Percentiles rank a stretch among this genome's conserved stretches.
phyloP scores from a whole-genome alignment of 2,329 filamentous ascomycete genomes.

The Pezicula carpinea region DNA sequence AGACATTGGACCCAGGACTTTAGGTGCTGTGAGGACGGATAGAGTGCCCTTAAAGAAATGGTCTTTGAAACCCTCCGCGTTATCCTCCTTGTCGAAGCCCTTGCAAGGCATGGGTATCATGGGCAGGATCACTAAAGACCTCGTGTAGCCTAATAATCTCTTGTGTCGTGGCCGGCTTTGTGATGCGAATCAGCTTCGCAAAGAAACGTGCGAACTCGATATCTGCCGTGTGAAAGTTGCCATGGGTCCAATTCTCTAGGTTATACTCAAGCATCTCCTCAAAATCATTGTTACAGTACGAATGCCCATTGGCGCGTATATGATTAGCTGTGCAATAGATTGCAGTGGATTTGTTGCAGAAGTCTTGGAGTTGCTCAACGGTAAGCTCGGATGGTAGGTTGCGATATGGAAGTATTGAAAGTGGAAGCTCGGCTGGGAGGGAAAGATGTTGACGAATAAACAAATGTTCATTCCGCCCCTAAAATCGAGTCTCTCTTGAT shows the following conservation, averaged over 20 bases:
- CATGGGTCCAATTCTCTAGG: neutral
- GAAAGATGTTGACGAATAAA: neutral
- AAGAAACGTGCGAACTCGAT: neutral
- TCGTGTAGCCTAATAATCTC: neutral
- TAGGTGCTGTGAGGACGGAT: too few species aligned
- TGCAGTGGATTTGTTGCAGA: neutral
- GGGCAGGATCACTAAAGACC: too few species aligned
- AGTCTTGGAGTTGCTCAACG: neutral
- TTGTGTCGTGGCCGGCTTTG: neutral
- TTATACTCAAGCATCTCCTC: neutral
- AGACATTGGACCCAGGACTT: too few species aligned
- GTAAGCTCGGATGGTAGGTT: neutral
- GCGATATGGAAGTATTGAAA: neutral
- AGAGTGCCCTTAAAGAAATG: too few species aligned
- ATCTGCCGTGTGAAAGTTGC: neutral
- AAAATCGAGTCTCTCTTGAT: too few species aligned
- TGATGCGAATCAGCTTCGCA: neutral
- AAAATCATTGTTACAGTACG: too few species aligned
- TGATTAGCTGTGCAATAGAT: neutral
- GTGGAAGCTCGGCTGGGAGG: neutral
- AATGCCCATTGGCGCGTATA: neutral
- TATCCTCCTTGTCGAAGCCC: too few species aligned
- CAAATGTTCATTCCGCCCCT: too few species aligned
- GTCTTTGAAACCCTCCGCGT: too few species aligned
- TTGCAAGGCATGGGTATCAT: too few species aligned